phyloP scores from a whole-genome alignment of 2,329 filamentous ascomycete species.

The Capronia coronata region DNA sequence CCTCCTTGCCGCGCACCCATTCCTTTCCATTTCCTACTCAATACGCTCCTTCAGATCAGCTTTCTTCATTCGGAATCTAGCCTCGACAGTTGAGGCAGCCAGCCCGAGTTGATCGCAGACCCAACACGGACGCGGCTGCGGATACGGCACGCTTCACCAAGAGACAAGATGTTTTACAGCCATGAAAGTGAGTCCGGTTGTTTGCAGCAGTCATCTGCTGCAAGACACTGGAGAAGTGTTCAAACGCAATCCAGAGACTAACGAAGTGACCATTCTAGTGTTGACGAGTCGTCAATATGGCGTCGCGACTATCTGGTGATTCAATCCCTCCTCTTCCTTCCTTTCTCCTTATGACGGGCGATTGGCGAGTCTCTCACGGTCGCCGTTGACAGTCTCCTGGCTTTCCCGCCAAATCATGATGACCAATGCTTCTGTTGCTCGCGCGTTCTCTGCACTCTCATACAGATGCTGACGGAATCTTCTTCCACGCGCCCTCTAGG shows the following conservation, averaged over 20 bases:
- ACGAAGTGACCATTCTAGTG: constrained; percentile 42
- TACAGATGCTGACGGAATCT: constrained; percentile 12
- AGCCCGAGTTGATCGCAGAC: background rate
- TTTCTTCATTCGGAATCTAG: too few relatives aligned
- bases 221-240: background rate
- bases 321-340: background rate
- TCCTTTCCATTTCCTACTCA: too few relatives aligned
- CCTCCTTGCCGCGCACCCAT: too few relatives aligned
- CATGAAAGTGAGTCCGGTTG: constrained; percentile 66
- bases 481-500: constrained; percentile 49
- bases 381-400: too few relatives aligned
- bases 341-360: background rate
- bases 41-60: too few relatives aligned
- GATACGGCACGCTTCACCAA: background rate
- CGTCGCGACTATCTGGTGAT: constrained; percentile 86
- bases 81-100: background rate
- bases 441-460: background rate
- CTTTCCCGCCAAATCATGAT: too few relatives aligned
- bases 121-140: background rate
- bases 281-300: constrained; percentile 83
- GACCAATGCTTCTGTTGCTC: background rate
- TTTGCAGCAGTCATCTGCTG: background rate
- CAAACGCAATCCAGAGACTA: constrained; percentile 17
- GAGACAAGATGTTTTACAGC: constrained; percentile 77
- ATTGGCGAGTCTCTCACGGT: background rate